Conservation (phyloP, 2,329 filamentous ascomycete species). For the Aulographum hederae region DNA sequence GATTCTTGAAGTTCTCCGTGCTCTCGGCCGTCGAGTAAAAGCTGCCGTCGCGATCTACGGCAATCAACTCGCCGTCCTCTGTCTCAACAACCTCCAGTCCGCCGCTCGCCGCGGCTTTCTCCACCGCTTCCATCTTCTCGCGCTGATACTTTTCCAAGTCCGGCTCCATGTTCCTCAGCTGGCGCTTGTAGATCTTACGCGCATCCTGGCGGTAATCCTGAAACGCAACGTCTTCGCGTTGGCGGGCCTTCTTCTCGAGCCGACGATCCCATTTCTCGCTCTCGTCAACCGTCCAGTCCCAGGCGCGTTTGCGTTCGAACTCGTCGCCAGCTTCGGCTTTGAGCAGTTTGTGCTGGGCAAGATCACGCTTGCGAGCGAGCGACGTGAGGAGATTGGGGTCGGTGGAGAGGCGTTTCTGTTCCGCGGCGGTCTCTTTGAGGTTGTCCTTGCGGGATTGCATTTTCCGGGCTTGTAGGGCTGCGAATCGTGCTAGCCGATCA, state of each 20-base stretch:
- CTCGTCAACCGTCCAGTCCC: conserved; percentile 97
- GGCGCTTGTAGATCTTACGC: conserved; percentile 83
- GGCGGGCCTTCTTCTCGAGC: conserved; percentile 65
- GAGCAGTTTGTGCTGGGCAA: conserved; percentile 80
- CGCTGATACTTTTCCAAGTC: conserved; percentile 73
- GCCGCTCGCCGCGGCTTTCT: conserved; percentile 67
- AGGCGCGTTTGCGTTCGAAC: conserved; percentile 93
- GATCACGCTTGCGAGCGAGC: conserved; percentile 69
- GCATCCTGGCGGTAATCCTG: conserved; percentile 76
- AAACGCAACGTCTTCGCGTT: conserved; percentile 75
- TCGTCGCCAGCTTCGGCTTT: conserved; percentile 86
- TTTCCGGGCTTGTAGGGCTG: conserved; percentile 61
- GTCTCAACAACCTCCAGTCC: conserved; percentile 88
- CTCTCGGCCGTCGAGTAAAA: conserved; percentile 84
- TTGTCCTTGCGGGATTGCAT: conserved; percentile 44
- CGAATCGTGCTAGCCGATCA: no score
- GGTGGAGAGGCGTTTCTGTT: conserved; percentile 60
- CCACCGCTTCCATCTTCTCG: conserved; percentile 69
- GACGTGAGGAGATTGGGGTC: conserved; percentile 62
- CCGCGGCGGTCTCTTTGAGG: conserved; percentile 64
- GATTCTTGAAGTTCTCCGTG: conserved; percentile 65
- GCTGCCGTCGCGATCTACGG: conserved; percentile 74
- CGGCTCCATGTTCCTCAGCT: conserved; percentile 58
- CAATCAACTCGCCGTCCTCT: conserved; percentile 84
- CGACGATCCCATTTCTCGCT: conserved; percentile 86